A percentile compares a stretch with the other conserved stretches of the same genome.
Conservation (phyloP, 1,139 yeast genomes). For the Debaryomyces subglobosus region DNA sequence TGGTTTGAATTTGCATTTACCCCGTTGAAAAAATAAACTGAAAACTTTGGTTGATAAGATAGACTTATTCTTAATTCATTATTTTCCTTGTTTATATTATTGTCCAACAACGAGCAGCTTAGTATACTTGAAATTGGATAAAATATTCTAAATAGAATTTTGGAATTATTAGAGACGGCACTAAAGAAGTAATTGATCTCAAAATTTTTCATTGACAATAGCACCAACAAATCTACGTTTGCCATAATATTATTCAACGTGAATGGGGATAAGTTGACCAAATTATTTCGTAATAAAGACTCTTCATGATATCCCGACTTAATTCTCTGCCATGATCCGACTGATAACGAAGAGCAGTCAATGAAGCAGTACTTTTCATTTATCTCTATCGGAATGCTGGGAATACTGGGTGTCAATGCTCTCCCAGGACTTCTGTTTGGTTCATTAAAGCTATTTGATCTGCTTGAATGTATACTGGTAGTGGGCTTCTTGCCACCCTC, state of each 20-base stretch:
- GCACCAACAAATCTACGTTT: constrained; percentile 67
- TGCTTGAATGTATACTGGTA: constrained; percentile 17
- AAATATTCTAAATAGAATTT: constrained; percentile 69
- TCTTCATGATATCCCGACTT: constrained; percentile 60
- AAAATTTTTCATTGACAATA: constrained; percentile 66
- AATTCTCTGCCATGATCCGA: constrained; percentile 79
- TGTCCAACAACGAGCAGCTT: constrained; percentile 51
- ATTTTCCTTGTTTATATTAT: constrained; percentile 43
- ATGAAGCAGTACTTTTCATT: constrained; percentile 70
- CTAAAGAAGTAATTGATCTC: constrained; percentile 76
- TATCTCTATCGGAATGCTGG: constrained; percentile 50
- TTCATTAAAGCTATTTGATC: constrained; percentile 26
- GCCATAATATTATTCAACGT: constrained; percentile 64
- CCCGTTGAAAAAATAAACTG: constrained; percentile 66
- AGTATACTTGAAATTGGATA: constrained; percentile 57
- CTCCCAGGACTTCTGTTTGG: constrained; percentile 10
- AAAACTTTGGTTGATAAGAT: constrained; percentile 69
- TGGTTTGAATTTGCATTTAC: constrained; percentile 58
- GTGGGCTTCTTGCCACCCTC: constrained; percentile 19
- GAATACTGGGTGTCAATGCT: constrained; percentile 6
- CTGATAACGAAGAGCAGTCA: constrained; percentile 67
- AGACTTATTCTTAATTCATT: constrained; percentile 57
- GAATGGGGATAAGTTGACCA: constrained; percentile 67
- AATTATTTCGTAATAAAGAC: constrained; percentile 41
- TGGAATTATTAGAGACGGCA: constrained; percentile 66